Base-by-base conservation (phyloP, 2,329 filamentous ascomycete genomes). In the Calcarisporium arbuscula region DNA sequence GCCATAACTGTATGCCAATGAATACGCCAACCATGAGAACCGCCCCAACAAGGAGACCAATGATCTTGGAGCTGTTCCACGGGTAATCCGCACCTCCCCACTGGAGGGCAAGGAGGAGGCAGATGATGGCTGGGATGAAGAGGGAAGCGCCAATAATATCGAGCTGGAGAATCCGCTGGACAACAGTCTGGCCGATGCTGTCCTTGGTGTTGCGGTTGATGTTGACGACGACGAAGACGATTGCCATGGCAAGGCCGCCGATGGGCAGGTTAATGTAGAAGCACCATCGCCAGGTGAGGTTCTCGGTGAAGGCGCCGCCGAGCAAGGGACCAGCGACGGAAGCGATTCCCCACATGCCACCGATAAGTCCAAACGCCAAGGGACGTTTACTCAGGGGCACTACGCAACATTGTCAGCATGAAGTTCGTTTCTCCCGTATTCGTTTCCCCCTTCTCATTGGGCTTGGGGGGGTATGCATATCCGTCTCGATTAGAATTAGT, bases 341-440 rank as follows among this genome's bases (percentile, higher is more conserved):
- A 27, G 71, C 71, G 32, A 79, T 63, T 12, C 73, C 74, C 54
- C 68, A 77, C 59, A 76, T 72, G 32, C 62, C 68, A 9, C 68
- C 69, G 26, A 77, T 62, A 26, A 76, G 50, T 18, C 72, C 73
- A 35, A 73, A 73, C 17, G 68, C 72, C 19, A 72, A 53, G 7
- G 67, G 74, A 20, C 74, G 61, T 46, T 73, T 70, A 7, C 65
- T 54, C 8, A 78, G 61, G 5, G 74, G 73, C 30, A 77, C 67
- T 59, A 10, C 3, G 7, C 4, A 19, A n/a, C n/a, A 15, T 34
- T 44, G 35, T 41, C 16, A 38, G 39, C 17, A 18, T 5, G 25
- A 12, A 5, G 32, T 1, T 5, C 6, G n/a, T n/a, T n/a, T n/a
- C n/a, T n/a, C n/a, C n/a, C n/a, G n/a, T n/a, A n/a, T n/a, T n/a